Percentiles rank a stretch among this genome's conserved stretches.
phyloP scores from a whole-genome alignment of 2,329 filamentous ascomycete species.

The Fusarium mundagurra region DNA sequence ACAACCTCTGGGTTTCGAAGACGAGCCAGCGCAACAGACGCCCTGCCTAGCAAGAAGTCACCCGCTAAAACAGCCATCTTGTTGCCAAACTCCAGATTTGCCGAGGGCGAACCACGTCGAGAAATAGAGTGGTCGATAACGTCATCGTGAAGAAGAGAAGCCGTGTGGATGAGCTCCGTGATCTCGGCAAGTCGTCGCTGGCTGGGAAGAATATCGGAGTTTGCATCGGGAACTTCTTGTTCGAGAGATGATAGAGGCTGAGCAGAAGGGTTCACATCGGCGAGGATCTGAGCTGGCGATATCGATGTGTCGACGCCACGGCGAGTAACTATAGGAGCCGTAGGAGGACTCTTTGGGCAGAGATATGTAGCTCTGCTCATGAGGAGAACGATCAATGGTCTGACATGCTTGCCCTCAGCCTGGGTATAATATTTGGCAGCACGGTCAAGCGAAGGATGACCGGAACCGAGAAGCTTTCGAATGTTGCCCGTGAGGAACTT shows the following conservation, averaged over 20 bases:
- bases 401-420: slow-evolving; percentile 95
- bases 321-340: slow-evolving; percentile 53
- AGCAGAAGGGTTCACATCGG: slow-evolving; percentile 82
- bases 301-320: slow-evolving; percentile 63
- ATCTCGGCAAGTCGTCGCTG: slow-evolving; percentile 95
- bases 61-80: slow-evolving; percentile 98
- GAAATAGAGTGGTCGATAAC: slow-evolving; percentile 94
- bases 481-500: slow-evolving; percentile 96
- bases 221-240: slow-evolving; percentile 50
- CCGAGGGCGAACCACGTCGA: slow-evolving; percentile 83
- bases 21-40: slow-evolving; percentile 91
- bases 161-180: slow-evolving; percentile 96
- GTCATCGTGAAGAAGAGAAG: slow-evolving; percentile 96
- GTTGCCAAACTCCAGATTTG: slow-evolving; percentile 96
- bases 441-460: slow-evolving; percentile 92
- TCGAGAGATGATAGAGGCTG: slow-evolving; percentile 53
- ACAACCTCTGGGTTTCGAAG: slow-evolving; percentile 93
- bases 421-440: slow-evolving; percentile 99
- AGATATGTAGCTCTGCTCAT: slow-evolving; percentile 95
- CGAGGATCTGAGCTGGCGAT: slow-evolving; percentile 68
- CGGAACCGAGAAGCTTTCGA: slow-evolving; percentile 89
- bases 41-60: slow-evolving; percentile 93
- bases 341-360: slow-evolving; percentile 66
- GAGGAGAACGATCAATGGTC: slow-evolving; percentile 91
- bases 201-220: slow-evolving; percentile 84